Base-by-base conservation (phyloP, 768 basidiomycete genomes). In the Aureoboletus auriporus region DNA sequence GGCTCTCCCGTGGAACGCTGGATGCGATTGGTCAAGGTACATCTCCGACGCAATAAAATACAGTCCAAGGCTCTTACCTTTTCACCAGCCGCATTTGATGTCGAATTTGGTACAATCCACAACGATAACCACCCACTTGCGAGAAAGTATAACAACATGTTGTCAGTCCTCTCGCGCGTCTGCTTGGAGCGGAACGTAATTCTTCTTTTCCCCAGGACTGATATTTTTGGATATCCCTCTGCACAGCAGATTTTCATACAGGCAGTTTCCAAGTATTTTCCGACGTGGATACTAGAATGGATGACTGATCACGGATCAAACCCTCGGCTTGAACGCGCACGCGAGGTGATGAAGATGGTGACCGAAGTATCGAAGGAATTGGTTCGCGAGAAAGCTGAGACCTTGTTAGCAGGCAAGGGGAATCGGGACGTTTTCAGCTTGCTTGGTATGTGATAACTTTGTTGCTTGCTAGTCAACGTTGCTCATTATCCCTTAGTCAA, bases 1-100 rank as follows among this genome's bases (percentile, higher is more conserved):
- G 67, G 69, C 42, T 70, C 6, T 73, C 76, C 26, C 72, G 73
- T 5, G 73, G 73, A 3, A 72, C 76, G 7, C 52, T 80, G 45
- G 79, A 79, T 62, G 71, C 75, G 12, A 74, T 80, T 46, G 79
- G 76, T 8, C 67, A 72, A 60, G 75, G 78, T 75, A 60, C 8
- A 45, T 31, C 27, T 26, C 1, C 13, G 3, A 14, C 14, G 14
- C 10, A 17, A 26, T 26, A 16, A 43, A 20, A 9, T 7, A 20
- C 28, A 23, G 12, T 14, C 20, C 4, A 30, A 17, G n/a, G n/a
- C n/a, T n/a, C n/a, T 20, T 31, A 31, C 31, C 13, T 8, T 13
- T 6, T 13, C 17, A 17, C 33, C 27, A 66, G 77, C 72, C 46
- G 76, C 76, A 33, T 80, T 80, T 49, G 78, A 77, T 44, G 71